phyloP scores from a whole-genome alignment of 2,329 filamentous ascomycete species.

The Epichloe hybrida region DNA sequence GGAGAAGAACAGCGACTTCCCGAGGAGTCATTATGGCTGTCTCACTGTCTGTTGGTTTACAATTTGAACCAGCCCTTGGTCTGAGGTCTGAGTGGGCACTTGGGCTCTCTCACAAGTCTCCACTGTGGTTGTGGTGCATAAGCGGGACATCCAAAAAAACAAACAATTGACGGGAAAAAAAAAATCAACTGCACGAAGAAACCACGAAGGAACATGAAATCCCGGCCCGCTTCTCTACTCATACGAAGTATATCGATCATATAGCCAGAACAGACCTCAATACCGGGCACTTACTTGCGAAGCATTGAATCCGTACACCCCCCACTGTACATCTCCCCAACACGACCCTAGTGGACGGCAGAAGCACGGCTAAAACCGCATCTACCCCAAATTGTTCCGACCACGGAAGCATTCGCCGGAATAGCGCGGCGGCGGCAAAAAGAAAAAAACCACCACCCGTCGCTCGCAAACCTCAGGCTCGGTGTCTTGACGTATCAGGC shows the following conservation, averaged over 20 bases:
- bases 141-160: too few species aligned
- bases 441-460: constrained; percentile 7
- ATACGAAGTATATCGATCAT: too few species aligned
- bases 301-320: too few species aligned
- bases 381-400: constrained; percentile 6
- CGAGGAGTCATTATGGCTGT: constrained; percentile 20
- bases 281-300: too few species aligned
- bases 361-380: constrained; percentile 13
- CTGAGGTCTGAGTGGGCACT: neutral
- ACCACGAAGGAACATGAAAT: too few species aligned
- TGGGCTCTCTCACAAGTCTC: neutral
- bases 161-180: too few species aligned
- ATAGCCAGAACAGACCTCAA: too few species aligned
- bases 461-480: constrained; percentile 10
- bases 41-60: constrained; percentile 2
- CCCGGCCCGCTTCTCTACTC: too few species aligned
- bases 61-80: neutral
- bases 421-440: constrained; percentile 14
- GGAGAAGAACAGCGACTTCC: constrained; percentile 25
- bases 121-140: neutral
- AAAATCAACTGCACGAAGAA: too few species aligned
- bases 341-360: constrained; percentile 9
- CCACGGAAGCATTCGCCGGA: constrained; percentile 11
- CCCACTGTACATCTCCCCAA: too few species aligned
- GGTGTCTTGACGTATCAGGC: constrained; percentile 11